Conservation (phyloP, 2,329 filamentous ascomycete genomes). For the Hypomyces rosellus region DNA sequence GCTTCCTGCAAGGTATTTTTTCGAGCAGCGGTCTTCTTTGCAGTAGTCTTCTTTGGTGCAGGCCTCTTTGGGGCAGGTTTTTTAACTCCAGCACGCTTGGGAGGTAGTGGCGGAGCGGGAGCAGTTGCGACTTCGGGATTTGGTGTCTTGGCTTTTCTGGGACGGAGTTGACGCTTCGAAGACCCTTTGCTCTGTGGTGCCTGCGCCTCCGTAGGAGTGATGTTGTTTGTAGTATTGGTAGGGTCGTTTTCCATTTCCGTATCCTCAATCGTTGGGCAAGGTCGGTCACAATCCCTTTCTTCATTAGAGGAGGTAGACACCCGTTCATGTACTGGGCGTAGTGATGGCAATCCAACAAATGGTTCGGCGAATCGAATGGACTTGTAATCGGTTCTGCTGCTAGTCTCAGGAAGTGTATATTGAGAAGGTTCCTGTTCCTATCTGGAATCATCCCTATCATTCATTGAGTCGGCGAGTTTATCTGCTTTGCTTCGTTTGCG, state of each 20-base stretch:
- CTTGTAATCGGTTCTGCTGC: background rate
- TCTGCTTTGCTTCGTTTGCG: slow-evolving; percentile 31
- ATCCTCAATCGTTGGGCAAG: background rate
- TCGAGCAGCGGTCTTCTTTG: slow-evolving; percentile 9
- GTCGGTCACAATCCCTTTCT: background rate
- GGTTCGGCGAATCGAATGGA: slow-evolving; percentile 19
- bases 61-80: slow-evolving; percentile 5
- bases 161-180: slow-evolving; percentile 7
- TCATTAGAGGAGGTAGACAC: background rate
- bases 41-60: background rate
- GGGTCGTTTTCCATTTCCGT: background rate
- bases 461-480: slow-evolving; percentile 27
- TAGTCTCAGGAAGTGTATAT: slow-evolving; percentile 16
- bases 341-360: slow-evolving; percentile 14
- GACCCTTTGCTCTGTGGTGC: slow-evolving; percentile 1
- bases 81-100: background rate
- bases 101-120: background rate
- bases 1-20: slow-evolving; percentile 2
- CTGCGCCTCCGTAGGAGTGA: background rate
- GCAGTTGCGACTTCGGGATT: slow-evolving; percentile 2
- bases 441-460: slow-evolving; percentile 33
- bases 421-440: slow-evolving; percentile 27
- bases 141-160: slow-evolving; percentile 8
- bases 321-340: background rate
- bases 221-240: background rate